phyloP scores from a whole-genome alignment of 192 early-diverging fungal genomes.

The Podila epigama region DNA sequence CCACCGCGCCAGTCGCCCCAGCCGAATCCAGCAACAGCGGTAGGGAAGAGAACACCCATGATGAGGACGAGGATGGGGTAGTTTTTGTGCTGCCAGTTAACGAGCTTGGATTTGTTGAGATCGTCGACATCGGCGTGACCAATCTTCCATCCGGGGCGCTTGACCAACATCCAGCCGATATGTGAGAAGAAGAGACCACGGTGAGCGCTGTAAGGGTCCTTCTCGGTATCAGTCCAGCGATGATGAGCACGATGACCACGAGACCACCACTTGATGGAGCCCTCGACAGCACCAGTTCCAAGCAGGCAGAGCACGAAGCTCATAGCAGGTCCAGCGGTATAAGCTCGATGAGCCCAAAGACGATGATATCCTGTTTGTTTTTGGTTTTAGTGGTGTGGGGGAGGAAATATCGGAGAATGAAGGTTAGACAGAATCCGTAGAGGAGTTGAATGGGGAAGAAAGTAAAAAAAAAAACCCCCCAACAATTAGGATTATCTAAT shows the following conservation, averaged over 20 bases:
- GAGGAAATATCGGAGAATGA: neutral
- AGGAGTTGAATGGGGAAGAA: too few relatives aligned
- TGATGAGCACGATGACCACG: constrained; percentile 89
- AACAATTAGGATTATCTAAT: too few relatives aligned
- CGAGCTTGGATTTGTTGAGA: constrained; percentile 74
- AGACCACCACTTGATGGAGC: constrained; percentile 88
- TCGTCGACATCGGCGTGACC: constrained; percentile 86
- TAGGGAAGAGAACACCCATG: constrained; percentile 84
- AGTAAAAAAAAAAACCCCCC: too few relatives aligned
- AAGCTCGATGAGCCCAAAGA: constrained; percentile 82
- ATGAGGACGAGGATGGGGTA: constrained; percentile 74
- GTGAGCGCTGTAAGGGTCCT: constrained; percentile 84
- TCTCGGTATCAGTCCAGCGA: constrained; percentile 85
- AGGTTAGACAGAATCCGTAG: too few relatives aligned
- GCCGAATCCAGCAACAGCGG: constrained; percentile 81
- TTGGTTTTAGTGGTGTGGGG: too few relatives aligned
- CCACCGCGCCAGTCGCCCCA: constrained; percentile 86
- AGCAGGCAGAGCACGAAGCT: constrained; percentile 69
- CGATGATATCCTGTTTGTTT: constrained; percentile 85
- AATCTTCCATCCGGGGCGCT: constrained; percentile 74
- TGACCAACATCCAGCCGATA: constrained; percentile 87
- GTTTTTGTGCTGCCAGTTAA: constrained; percentile 81
- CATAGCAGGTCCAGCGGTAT: constrained; percentile 68
- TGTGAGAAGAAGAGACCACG: constrained; percentile 85
- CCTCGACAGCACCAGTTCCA: constrained; percentile 79